Evolutionary conservation across 306 rosid species (phyloP).

Genomic region (Crotalaria pallida): DNA sequence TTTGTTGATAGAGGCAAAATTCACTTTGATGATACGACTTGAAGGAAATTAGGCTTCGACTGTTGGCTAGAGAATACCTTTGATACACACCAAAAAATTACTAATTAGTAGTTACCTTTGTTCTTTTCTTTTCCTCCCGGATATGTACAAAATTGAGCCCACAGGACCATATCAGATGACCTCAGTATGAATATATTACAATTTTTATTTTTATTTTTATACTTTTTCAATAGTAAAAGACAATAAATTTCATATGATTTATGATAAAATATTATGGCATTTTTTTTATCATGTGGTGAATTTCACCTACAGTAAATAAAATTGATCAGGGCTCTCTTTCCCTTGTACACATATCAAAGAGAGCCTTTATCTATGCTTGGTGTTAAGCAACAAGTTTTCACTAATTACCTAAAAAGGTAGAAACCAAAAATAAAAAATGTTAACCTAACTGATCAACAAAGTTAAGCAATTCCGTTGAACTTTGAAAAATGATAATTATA

Average conservation of each 20-base stretch:
- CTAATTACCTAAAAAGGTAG: neutral
- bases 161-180: conserved; percentile 5
- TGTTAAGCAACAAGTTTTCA: neutral
- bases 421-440: neutral
- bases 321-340: too few species aligned
- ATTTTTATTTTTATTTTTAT: neutral
- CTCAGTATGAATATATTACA: neutral
- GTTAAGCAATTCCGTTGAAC: conserved; percentile 13
- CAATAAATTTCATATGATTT: too few species aligned
- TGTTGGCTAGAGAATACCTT: too few species aligned
- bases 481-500: neutral
- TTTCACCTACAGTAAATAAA: too few species aligned
- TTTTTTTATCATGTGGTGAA: too few species aligned
- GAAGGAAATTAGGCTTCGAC: too few species aligned
- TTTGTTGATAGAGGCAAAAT: too few species aligned
- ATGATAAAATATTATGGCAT: too few species aligned
- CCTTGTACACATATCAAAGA: too few species aligned
- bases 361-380: neutral
- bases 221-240: too few species aligned
- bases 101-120: neutral
- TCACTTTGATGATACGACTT: too few species aligned
- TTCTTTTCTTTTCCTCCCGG: neutral
- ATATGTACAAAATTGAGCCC: neutral
- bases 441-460: conserved; percentile 14
- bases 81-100: too few species aligned